These are phyloP conservation scores for Metarhizium guizhouense DNA, from an alignment of 2,329 filamentous ascomycete species.

Conservation along the genomic window DNA sequence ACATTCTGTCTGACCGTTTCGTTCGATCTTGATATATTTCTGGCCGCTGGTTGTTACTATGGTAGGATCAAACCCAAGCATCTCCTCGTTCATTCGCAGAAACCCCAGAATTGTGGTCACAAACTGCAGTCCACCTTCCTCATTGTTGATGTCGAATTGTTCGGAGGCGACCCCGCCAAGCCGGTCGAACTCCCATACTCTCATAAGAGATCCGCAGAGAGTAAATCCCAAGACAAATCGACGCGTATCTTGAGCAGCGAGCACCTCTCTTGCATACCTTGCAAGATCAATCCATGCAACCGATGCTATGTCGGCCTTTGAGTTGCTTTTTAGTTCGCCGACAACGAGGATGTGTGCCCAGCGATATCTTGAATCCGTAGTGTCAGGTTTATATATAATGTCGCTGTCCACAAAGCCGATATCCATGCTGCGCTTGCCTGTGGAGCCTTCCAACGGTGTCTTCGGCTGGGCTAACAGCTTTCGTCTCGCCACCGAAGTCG, in stretches of 20 bases:
- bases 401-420: constrained; percentile 17
- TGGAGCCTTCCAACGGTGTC: constrained; percentile 15
- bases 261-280: constrained; percentile 33
- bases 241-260: constrained; percentile 26
- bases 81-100: constrained; percentile 14
- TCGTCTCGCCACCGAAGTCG: constrained; percentile 12
- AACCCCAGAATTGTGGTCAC: constrained; percentile 26
- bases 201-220: constrained; percentile 33
- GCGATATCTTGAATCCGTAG: constrained; percentile 18
- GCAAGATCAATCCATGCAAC: constrained; percentile 29
- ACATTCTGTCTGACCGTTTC: constrained; percentile 25
- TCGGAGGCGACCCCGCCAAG: constrained; percentile 34
- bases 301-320: constrained; percentile 16
- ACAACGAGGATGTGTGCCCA: constrained; percentile 35
- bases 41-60: constrained; percentile 20
- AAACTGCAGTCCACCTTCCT: constrained; percentile 19
- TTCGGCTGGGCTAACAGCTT: constrained; percentile 18
- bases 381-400: background rate
- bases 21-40: constrained; percentile 30
- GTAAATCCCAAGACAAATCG: constrained; percentile 39
- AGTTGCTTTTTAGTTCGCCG: constrained; percentile 38
- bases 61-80: constrained; percentile 35
- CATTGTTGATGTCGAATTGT: constrained; percentile 32
- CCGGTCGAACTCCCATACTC: constrained; percentile 35
- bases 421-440: constrained; percentile 15